Evolutionary conservation across 2,329 filamentous ascomycete genomes (phyloP).

Genomic region (Dendryphion nanum): DNA sequence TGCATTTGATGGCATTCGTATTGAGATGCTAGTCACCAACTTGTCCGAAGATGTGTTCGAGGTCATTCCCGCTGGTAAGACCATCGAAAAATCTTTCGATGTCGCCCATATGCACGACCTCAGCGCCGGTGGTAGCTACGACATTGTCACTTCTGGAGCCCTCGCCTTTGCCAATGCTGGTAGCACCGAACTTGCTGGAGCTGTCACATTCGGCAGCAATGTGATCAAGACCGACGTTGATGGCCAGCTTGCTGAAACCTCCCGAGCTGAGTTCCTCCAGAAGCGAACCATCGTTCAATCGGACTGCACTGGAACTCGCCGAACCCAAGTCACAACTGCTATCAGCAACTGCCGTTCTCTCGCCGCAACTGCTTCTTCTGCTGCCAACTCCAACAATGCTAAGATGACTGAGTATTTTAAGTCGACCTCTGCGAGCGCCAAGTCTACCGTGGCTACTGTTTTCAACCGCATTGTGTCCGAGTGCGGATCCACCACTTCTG

Average conservation of each 20-base stretch:
- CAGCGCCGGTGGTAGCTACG: slow-evolving; percentile 50
- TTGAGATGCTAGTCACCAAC: background rate
- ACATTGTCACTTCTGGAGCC: slow-evolving; percentile 54
- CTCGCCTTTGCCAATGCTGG: slow-evolving; percentile 55
- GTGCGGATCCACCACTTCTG: slow-evolving; percentile 51
- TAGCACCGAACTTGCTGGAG: slow-evolving; percentile 53
- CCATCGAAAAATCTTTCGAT: slow-evolving; percentile 53
- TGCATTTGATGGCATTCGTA: background rate
- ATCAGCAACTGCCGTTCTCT: slow-evolving; percentile 53
- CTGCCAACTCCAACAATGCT: slow-evolving; percentile 50
- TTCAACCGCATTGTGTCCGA: slow-evolving; percentile 55
- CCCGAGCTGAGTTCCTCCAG: slow-evolving; percentile 44
- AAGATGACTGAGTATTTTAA: slow-evolving; percentile 64
- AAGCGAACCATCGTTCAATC: slow-evolving; percentile 54
- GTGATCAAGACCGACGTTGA: slow-evolving; percentile 55
- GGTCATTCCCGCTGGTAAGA: slow-evolving; percentile 45
- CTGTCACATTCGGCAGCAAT: slow-evolving; percentile 59
- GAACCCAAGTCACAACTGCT: slow-evolving; percentile 47
- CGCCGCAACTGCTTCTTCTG: slow-evolving; percentile 51
- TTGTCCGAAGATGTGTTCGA: slow-evolving; percentile 49
- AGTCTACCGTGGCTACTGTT: slow-evolving; percentile 50
- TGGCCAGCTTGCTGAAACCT: slow-evolving; percentile 51
- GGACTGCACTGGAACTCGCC: slow-evolving; percentile 53
- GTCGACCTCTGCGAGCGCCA: slow-evolving; percentile 46
- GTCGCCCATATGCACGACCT: slow-evolving; percentile 56